Percentiles rank a stretch among this genome's conserved stretches.
Evolutionary conservation across 176 grass and related monocot genomes (phyloP).

Genomic region (Tillandsia fasciculata): DNA sequence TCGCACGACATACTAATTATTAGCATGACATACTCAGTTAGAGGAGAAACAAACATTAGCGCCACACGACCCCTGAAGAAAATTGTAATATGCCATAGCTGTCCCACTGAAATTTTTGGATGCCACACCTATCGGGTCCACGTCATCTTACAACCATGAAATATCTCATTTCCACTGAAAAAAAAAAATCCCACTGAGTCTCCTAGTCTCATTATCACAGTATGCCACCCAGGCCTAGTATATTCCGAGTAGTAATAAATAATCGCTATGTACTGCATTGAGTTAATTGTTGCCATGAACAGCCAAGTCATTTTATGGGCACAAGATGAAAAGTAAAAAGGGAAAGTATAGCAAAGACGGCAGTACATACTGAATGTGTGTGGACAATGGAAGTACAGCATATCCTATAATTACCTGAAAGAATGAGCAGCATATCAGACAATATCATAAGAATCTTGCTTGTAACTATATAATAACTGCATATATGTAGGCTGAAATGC

Average conservation of each 20-base stretch:
- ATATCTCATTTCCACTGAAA: too few species aligned
- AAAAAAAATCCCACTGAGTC: too few species aligned
- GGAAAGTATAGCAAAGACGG: background rate
- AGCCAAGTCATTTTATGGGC: slow-evolving; percentile 1
- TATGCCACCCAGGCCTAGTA: background rate
- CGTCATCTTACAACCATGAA: too few species aligned
- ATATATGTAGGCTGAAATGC: too few species aligned
- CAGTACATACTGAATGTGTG: slow-evolving; percentile 86
- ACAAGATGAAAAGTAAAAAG: slow-evolving; percentile 6
- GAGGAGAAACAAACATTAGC: too few species aligned
- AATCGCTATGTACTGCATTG: background rate
- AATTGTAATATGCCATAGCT: too few species aligned
- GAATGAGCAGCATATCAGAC: slow-evolving; percentile 26
- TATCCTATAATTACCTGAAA: slow-evolving; percentile 82
- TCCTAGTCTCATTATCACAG: background rate
- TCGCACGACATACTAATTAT: too few species aligned
- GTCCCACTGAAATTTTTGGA: too few species aligned
- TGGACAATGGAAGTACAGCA: slow-evolving; percentile 78
- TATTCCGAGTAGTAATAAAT: background rate
- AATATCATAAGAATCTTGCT: background rate
- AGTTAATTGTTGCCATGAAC: slow-evolving; percentile 5
- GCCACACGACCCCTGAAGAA: too few species aligned
- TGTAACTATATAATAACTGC: too few species aligned
- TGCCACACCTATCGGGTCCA: too few species aligned
- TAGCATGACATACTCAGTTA: too few species aligned